Percentiles rank a stretch among this genome's conserved stretches.
Conservation (phyloP, 768 basidiomycete genomes). For the Suillus alpinus region DNA sequence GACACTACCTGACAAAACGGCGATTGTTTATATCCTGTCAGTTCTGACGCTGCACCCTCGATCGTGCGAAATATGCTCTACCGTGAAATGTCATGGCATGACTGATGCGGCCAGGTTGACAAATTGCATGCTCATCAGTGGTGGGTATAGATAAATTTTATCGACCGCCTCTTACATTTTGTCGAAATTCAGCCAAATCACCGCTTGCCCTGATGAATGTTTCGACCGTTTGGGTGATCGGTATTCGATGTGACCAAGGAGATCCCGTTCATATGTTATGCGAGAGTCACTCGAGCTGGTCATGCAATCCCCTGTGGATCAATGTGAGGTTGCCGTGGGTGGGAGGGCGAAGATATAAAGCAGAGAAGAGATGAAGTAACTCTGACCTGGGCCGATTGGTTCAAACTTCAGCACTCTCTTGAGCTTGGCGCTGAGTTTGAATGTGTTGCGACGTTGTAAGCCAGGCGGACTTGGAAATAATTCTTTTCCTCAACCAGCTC, state of each 20-base stretch:
- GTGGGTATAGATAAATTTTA: not conserved
- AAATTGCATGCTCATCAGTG: not conserved
- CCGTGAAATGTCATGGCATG: not conserved
- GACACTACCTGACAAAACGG: not conserved
- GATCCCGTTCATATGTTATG: conserved; percentile 3
- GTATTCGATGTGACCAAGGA: not conserved
- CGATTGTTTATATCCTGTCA: not conserved
- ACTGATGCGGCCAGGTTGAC: not conserved
- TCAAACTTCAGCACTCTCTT: too few relatives aligned
- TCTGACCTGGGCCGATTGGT: too few relatives aligned
- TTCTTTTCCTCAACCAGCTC: conserved; percentile 31
- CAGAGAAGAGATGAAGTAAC: not conserved
- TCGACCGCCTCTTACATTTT: not conserved
- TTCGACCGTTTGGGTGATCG: not conserved
- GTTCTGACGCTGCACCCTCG: not conserved
- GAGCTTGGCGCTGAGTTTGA: not conserved
- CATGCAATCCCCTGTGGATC: not conserved
- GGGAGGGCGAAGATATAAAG: not conserved
- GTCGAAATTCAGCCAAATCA: not conserved
- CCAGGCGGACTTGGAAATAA: not conserved
- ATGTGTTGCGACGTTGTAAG: not conserved
- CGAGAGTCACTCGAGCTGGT: not conserved
- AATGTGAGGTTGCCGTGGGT: not conserved
- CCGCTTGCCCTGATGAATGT: not conserved
- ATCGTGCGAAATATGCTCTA: not conserved